A percentile compares a stretch with the other conserved stretches of the same genome.
Conservation (phyloP, 2,329 filamentous ascomycete species). For the Aureobasidium sp. region DNA sequence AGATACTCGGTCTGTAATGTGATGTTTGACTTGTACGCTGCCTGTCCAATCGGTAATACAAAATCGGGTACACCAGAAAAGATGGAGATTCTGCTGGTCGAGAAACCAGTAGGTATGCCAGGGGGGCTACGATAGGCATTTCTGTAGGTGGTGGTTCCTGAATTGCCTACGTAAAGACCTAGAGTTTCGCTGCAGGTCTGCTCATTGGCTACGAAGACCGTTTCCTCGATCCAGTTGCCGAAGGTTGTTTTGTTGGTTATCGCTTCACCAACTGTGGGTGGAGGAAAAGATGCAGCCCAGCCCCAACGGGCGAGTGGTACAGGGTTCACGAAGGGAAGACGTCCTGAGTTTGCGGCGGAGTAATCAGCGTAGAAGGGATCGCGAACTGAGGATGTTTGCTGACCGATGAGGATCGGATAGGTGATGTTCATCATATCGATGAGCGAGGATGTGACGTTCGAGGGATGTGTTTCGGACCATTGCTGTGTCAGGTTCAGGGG, state of each 20-base stretch:
- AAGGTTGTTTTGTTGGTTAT: slow-evolving; percentile 43
- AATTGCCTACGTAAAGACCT: slow-evolving; percentile 39
- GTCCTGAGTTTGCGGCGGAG: slow-evolving; percentile 35
- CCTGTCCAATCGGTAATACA: slow-evolving; percentile 36
- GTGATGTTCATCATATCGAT: slow-evolving; percentile 33
- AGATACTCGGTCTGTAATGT: slow-evolving; percentile 42
- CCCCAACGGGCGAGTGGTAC: slow-evolving; percentile 40
- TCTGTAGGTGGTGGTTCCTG: slow-evolving; percentile 34
- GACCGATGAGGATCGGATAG: slow-evolving; percentile 39
- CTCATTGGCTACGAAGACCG: slow-evolving; percentile 34
- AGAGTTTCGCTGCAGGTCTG: slow-evolving; percentile 42
- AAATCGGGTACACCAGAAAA: slow-evolving; percentile 41
- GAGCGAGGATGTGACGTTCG: slow-evolving; percentile 24
- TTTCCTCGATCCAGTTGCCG: slow-evolving; percentile 38
- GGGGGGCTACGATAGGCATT: slow-evolving; percentile 38
- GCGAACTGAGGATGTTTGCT: slow-evolving; percentile 38
- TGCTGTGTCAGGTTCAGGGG: slow-evolving; percentile 28
- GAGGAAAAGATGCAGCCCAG: slow-evolving; percentile 34
- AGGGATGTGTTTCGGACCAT: slow-evolving; percentile 28
- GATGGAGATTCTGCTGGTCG: slow-evolving; percentile 37
- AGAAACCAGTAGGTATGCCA: slow-evolving; percentile 39
- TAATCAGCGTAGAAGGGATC: slow-evolving; percentile 44
- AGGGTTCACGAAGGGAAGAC: slow-evolving; percentile 42
- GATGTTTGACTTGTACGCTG: slow-evolving; percentile 38
- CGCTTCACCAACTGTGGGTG: slow-evolving; percentile 32